Conservation (phyloP, 176 grass and related monocot genomes). For the Oryza officinalis region DNA sequence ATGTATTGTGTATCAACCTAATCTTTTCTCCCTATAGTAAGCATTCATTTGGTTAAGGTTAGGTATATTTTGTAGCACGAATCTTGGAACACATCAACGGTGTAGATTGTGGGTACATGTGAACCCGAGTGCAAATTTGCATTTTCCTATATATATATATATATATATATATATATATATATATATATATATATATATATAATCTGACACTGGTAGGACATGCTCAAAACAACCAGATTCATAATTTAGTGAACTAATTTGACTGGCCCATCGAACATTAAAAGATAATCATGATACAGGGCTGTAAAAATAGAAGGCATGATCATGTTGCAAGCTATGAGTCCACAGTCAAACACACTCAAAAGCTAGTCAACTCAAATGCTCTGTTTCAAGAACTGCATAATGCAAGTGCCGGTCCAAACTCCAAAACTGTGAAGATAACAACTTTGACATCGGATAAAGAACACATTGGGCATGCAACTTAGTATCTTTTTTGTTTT, state of each 20-base stretch:
- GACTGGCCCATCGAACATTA: background rate
- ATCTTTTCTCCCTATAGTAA: too few species aligned
- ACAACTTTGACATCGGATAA: background rate
- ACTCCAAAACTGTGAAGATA: background rate
- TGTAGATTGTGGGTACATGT: too few species aligned
- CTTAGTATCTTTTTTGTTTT: background rate
- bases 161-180: too few species aligned
- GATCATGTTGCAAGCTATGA: background rate
- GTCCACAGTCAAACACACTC: background rate
- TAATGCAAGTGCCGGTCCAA: background rate
- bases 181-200: too few species aligned
- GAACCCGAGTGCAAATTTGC: too few species aligned
- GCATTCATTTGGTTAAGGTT: too few species aligned
- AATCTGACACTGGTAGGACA: constrained; percentile 6
- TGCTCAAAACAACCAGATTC: background rate
- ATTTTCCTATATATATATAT: too few species aligned
- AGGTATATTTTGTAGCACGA: too few species aligned
- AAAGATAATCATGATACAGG: background rate
- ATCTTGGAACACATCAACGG: too few species aligned
- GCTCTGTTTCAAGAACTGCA: background rate
- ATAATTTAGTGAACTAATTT: background rate
- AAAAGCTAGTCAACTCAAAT: constrained; percentile 4
- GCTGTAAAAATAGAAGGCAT: background rate
- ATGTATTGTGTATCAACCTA: too few species aligned
- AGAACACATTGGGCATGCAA: background rate